Evolutionary conservation across 306 rosid genomes (phyloP).

Genomic region (Myrica gale): DNA sequence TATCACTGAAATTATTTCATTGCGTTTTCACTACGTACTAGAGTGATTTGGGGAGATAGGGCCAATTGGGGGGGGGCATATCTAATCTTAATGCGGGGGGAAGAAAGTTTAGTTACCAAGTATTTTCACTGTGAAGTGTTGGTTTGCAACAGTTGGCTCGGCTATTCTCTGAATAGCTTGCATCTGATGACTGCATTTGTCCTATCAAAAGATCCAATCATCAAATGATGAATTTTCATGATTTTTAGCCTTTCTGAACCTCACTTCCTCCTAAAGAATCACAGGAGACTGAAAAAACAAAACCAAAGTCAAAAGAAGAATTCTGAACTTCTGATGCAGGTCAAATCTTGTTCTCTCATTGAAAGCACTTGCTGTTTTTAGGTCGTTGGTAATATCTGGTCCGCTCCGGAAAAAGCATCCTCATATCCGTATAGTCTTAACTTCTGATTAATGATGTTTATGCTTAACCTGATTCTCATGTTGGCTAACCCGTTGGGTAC

Average conservation of each 20-base stretch:
- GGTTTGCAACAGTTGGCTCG: neutral
- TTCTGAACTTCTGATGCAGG: neutral
- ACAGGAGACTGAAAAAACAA: neutral
- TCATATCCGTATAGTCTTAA: neutral
- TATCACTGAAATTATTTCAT: neutral
- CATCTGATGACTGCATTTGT: neutral
- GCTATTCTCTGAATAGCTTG: neutral
- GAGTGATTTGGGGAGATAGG: neutral
- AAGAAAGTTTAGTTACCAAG: neutral
- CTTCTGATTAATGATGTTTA: slow-evolving; percentile 11
- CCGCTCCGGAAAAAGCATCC: neutral
- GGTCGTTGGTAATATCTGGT: neutral
- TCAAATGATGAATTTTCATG: neutral
- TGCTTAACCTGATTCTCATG: slow-evolving; percentile 25
- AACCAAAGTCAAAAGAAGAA: neutral
- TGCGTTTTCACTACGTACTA: neutral
- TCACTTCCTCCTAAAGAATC: neutral
- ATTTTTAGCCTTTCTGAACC: neutral
- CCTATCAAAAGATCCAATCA: neutral
- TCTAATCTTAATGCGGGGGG: neutral
- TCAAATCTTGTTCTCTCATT: neutral
- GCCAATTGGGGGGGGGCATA: neutral
- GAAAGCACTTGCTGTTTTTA: neutral
- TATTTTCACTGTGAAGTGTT: neutral
- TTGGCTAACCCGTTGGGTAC: slow-evolving; percentile 25